These are phyloP conservation scores for Zychaea mexicana DNA, from an alignment of 371 early-diverging fungal species.

Conservation along the genomic window DNA sequence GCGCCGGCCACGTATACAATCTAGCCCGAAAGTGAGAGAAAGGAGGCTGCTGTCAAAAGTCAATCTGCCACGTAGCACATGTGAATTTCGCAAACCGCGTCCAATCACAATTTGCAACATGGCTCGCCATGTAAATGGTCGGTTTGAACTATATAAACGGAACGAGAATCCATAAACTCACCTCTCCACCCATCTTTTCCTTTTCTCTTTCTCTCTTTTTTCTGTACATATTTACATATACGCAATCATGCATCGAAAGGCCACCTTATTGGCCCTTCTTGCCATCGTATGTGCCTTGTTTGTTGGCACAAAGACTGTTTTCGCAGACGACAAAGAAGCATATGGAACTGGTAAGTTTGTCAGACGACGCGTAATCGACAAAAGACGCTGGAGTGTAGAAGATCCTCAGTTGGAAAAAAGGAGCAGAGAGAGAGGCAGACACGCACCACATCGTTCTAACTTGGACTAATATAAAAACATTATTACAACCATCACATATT, in stretches of 20 bases:
- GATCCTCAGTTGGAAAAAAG: background rate
- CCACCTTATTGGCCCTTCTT: constrained; percentile 45
- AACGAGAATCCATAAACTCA: background rate
- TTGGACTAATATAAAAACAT: too few relatives aligned
- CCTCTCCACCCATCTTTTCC: background rate
- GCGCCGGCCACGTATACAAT: background rate
- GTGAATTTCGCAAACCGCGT: constrained; percentile 10
- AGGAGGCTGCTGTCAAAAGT: constrained; percentile 1
- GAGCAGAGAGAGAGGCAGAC: too few relatives aligned
- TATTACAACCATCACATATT: background rate
- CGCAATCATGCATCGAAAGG: constrained; percentile 41
- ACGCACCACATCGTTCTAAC: too few relatives aligned
- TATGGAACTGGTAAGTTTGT: constrained; percentile 51
- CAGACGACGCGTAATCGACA: background rate
- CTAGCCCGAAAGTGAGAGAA: too few relatives aligned
- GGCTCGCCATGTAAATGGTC: constrained; percentile 17
- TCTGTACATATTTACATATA: constrained; percentile 7
- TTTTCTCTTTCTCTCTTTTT: constrained; percentile 26
- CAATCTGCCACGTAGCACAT: constrained; percentile 8
- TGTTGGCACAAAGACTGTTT: constrained; percentile 30
- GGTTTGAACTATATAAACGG: constrained; percentile 17
- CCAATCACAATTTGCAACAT: constrained; percentile 50
- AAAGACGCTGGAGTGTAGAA: too few relatives aligned
- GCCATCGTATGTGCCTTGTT: constrained; percentile 44
- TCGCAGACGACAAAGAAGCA: constrained; percentile 46